Conservation (phyloP, 192 early-diverging fungal species). For the Lobosporangium transversale region DNA sequence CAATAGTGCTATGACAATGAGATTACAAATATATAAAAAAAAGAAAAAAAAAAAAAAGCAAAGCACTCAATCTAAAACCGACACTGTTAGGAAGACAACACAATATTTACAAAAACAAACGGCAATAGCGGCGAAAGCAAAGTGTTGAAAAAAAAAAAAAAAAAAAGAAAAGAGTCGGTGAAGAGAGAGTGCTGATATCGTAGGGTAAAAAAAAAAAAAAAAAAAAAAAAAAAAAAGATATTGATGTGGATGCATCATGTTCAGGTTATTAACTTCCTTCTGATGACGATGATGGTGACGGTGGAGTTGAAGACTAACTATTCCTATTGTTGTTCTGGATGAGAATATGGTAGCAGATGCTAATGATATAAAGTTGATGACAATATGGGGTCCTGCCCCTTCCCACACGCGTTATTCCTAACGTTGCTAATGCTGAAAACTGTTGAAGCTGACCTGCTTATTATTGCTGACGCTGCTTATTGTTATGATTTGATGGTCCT, state of each 20-base stretch:
- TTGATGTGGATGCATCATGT: too few relatives aligned
- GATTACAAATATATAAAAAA: background rate
- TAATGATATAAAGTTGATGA: background rate
- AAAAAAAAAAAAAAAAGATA: too few relatives aligned
- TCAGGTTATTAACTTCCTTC: too few relatives aligned
- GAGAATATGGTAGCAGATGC: background rate
- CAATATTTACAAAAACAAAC: background rate
- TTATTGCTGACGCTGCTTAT: constrained; percentile 19
- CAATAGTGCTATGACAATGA: background rate
- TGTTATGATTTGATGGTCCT: constrained; percentile 14
- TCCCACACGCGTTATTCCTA: background rate
- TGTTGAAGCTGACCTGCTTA: background rate
- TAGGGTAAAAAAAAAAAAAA: too few relatives aligned
- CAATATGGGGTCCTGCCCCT: constrained; percentile 16
- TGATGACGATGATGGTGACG: too few relatives aligned
- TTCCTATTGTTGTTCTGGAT: background rate
- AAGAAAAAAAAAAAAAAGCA: too few relatives aligned
- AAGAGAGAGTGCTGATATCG: too few relatives aligned
- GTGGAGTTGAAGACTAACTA: too few relatives aligned
- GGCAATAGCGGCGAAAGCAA: background rate
- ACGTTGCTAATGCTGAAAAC: background rate
- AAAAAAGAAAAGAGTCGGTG: background rate
- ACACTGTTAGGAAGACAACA: background rate
- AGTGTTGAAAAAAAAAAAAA: constrained; percentile 6
- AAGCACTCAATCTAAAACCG: constrained; percentile 18